Evolutionary conservation across 2,329 filamentous ascomycete genomes (phyloP).

Genomic region (Apiospora kogelbergensis): DNA sequence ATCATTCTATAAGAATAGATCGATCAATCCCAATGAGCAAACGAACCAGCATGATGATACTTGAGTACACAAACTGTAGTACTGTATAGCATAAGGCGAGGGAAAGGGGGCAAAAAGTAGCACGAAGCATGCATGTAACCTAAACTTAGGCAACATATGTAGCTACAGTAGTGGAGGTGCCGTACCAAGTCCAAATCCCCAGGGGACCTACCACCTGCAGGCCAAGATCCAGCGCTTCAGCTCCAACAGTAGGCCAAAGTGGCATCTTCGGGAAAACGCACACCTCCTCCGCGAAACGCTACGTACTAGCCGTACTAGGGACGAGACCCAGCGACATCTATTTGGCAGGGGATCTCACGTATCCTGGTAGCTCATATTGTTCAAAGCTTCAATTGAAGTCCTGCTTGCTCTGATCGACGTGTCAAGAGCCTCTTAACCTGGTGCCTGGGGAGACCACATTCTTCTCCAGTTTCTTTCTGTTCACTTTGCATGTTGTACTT

Average conservation of each 20-base stretch:
- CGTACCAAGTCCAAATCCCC: background rate
- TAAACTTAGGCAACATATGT: too few relatives aligned
- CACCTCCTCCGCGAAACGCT: constrained; percentile 19
- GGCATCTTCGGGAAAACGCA: constrained; percentile 28
- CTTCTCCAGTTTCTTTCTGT: background rate
- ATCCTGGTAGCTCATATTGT: background rate
- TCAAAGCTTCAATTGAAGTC: constrained; percentile 1
- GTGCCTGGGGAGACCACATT: background rate
- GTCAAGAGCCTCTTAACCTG: background rate
- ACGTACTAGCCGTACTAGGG: constrained; percentile 8
- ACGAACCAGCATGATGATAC: background rate
- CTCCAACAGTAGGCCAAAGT: constrained; percentile 21
- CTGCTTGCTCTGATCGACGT: background rate
- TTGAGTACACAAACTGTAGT: background rate
- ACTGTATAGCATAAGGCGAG: background rate
- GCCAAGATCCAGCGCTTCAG: background rate
- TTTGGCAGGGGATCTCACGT: background rate
- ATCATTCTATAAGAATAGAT: background rate
- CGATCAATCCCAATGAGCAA: background rate
- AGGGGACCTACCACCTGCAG: too few relatives aligned
- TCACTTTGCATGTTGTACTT: background rate
- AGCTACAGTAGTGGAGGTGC: background rate
- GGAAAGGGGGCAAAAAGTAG: background rate
- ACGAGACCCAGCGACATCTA: background rate
- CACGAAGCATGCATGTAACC: background rate